These are phyloP conservation scores for Viola odorata DNA, from an alignment of 345 rosid genomes.

Conservation along the genomic window DNA sequence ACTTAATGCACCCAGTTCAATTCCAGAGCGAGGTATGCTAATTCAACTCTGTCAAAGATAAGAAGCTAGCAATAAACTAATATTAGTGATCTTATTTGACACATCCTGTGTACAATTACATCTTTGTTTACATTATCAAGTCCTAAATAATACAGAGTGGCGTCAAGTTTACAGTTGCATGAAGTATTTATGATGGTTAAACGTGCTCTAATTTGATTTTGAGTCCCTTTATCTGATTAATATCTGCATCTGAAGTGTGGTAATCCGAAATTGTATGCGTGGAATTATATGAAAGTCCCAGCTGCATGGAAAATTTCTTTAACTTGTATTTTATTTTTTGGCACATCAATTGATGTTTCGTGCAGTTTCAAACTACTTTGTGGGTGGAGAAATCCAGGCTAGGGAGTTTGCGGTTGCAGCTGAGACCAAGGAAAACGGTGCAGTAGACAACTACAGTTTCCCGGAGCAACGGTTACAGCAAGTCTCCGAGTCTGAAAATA, in stretches of 20 bases:
- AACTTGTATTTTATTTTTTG: background rate
- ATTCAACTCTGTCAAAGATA: background rate
- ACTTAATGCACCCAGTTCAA: conserved; percentile 25
- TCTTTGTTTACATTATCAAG: background rate
- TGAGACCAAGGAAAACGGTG: conserved; percentile 43
- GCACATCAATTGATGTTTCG: conserved; percentile 1
- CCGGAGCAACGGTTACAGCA: conserved; percentile 41
- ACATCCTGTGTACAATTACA: background rate
- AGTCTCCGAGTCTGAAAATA: conserved; percentile 26
- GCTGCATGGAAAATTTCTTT: background rate
- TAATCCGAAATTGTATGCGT: background rate
- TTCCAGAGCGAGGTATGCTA: conserved; percentile 45
- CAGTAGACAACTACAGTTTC: conserved; percentile 34
- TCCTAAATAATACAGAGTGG: background rate
- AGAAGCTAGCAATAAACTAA: background rate
- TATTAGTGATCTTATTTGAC: background rate
- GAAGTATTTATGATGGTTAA: background rate
- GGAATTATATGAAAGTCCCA: background rate
- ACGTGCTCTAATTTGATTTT: background rate
- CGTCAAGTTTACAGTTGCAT: background rate
- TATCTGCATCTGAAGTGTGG: background rate
- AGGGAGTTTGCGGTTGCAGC: conserved; percentile 35
- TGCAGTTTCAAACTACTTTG: conserved; percentile 46
- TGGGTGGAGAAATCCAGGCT: conserved; percentile 42
- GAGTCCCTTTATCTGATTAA: background rate